Base-by-base conservation (phyloP, 768 basidiomycete genomes). In the Dictyophora rubrovolvata region DNA sequence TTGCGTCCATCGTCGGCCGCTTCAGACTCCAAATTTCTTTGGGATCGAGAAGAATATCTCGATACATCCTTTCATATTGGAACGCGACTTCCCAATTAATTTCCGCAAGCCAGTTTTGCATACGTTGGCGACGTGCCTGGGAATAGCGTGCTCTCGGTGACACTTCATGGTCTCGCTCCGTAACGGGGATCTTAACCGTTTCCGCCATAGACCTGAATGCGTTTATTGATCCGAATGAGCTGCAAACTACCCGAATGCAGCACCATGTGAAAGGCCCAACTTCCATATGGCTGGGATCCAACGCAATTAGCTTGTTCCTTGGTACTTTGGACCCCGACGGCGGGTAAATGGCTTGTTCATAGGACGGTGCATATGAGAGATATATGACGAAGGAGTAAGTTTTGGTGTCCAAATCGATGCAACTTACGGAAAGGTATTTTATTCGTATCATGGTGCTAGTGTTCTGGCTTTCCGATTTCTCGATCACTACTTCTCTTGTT, bases 51-150 rank as follows among this genome's bases (percentile, higher is more conserved):
- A 71, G 53, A 48, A 73, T 64, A 47, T 70, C 72, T 4, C 65
- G 66, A 2, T 70, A 63, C 1, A 77, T 59, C 0, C 75, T 71
- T 59, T 83, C 78, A 22, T 84, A 68, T 64, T 86, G 84, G 62
- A 83, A 86, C 0, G 82, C 77, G 17, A 86, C 72, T 48, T 63
- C 62, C 80, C 79, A 84, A 11, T 74, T 66, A 16, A 82, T 65
- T 14, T 34, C 36, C 20, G 50, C 61, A 23, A 80, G 65, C 69
- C 73, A 75, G 2, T 10, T 18, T 10, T 69, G 60, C 35, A 77
- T 71, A 35, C 63, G 51, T 1, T 64, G 58, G 47, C 79, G 65
- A 2, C 68, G 68, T 7, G 20, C 22, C 7, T 60, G 23, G 9
- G 80, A 76, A 63, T 83, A 86, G 12, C 83, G 71, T 0, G 61